These are phyloP conservation scores for Pseudohyphozyma bogoriensis DNA, from an alignment of 768 basidiomycete genomes.

Conservation along the genomic window DNA sequence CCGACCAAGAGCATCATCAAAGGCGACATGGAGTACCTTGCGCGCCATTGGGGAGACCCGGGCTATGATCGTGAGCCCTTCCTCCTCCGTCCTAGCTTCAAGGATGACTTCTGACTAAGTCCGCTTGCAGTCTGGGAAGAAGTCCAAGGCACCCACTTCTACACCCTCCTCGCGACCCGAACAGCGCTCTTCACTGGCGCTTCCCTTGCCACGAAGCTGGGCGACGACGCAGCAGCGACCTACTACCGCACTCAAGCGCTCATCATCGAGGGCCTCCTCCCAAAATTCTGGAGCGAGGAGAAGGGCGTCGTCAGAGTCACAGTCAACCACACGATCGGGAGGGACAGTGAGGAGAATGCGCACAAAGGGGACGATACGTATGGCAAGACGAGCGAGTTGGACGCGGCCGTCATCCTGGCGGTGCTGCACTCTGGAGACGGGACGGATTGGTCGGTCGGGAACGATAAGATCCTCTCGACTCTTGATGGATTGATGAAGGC, in stretches of 20 bases:
- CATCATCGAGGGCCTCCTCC: conserved; percentile 14
- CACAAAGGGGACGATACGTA: neutral
- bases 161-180: conserved; percentile 30
- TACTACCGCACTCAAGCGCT: conserved; percentile 17
- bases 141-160: conserved; percentile 30
- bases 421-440: conserved; percentile 19
- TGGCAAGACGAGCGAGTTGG: conserved; percentile 20
- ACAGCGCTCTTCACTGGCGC: conserved; percentile 24
- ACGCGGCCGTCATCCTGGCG: conserved; percentile 24
- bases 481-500: conserved; percentile 14
- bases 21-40: conserved; percentile 31
- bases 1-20: conserved; percentile 25
- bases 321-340: conserved; percentile 7
- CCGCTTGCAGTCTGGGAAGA: conserved; percentile 30
- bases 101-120: neutral
- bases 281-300: conserved; percentile 24
- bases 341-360: neutral
- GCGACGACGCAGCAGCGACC: conserved; percentile 7
- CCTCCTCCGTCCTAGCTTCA: neutral
- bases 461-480: conserved; percentile 23
- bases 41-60: conserved; percentile 6
- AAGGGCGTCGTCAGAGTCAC: conserved; percentile 18
- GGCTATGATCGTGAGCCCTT: conserved; percentile 21
- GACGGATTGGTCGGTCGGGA: conserved; percentile 14
- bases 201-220: conserved; percentile 13